Percentiles rank a stretch among this genome's conserved stretches.
These are phyloP conservation scores for Lyophyllum decastes DNA, from an alignment of 768 basidiomycete species.

Conservation along the genomic window DNA sequence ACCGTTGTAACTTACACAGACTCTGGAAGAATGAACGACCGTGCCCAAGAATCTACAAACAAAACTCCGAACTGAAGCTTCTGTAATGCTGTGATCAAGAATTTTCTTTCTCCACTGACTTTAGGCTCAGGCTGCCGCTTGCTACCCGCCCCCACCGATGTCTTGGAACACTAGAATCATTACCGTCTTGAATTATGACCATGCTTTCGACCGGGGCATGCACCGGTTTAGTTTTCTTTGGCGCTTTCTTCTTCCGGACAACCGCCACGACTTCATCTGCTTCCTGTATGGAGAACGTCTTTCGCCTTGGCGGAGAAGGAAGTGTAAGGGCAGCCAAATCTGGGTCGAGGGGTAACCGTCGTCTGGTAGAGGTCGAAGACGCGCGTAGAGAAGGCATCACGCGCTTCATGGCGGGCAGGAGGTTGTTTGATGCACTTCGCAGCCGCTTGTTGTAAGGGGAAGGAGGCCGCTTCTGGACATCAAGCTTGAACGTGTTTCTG, in stretches of 20 bases:
- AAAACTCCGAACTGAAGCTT: not conserved
- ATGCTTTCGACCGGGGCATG: not conserved
- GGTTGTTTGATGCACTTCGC: conserved; percentile 14
- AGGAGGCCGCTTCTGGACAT: conserved; percentile 6
- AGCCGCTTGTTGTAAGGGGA: conserved; percentile 15
- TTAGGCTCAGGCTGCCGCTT: not conserved
- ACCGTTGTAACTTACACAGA: not conserved
- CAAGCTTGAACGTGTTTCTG: conserved; percentile 14
- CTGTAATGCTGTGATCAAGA: not conserved
- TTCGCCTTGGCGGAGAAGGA: conserved; percentile 13
- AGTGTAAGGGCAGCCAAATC: conserved; percentile 11
- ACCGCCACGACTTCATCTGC: not conserved
- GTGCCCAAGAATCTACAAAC: not conserved
- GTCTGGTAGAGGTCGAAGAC: conserved; percentile 7
- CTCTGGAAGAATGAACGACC: not conserved
- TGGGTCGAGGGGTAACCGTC: conserved; percentile 2
- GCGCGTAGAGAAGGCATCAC: not conserved
- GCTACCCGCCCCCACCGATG: conserved; percentile 1
- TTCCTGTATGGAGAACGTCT: not conserved
- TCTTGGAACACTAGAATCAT: conserved; percentile 1
- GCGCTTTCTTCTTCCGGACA: not conserved
- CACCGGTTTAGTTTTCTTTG: not conserved
- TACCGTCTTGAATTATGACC: conserved; percentile 1
- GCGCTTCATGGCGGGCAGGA: conserved; percentile 2
- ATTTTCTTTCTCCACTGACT: conserved; percentile 17